These are phyloP conservation scores for Dactylella cylindrospora DNA, from an alignment of 2,329 filamentous ascomycete genomes.

Conservation along the genomic window DNA sequence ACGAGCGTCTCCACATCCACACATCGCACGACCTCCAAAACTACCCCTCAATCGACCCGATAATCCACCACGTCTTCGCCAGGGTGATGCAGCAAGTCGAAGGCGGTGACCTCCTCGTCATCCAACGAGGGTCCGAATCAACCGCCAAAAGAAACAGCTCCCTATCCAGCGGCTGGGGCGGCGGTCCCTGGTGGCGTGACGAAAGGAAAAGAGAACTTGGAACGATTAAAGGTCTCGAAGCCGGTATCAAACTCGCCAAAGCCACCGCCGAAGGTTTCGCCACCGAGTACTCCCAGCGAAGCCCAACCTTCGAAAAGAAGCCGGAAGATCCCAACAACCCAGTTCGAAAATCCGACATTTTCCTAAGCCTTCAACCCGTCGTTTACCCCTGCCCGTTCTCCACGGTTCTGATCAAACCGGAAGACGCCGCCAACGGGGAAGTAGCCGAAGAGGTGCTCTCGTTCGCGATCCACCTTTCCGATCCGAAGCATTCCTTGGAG, in stretches of 20 bases:
- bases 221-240: constrained; percentile 74
- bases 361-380: constrained; percentile 91
- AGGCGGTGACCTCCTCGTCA: constrained; percentile 88
- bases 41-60: constrained; percentile 89
- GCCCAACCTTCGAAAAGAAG: constrained; percentile 59
- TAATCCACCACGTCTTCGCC: constrained; percentile 88
- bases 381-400: constrained; percentile 63
- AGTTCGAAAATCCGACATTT: constrained; percentile 88
- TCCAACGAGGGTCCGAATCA: constrained; percentile 88
- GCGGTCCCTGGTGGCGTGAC: constrained; percentile 91
- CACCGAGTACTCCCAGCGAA: constrained; percentile 69
- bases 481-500: constrained; percentile 87
- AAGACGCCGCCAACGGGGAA: constrained; percentile 58
- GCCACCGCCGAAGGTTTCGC: constrained; percentile 88
- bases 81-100: constrained; percentile 99
- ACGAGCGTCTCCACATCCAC: constrained; percentile 95
- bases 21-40: constrained; percentile 93
- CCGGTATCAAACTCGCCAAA: constrained; percentile 87
- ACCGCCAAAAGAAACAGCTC: constrained; percentile 64
- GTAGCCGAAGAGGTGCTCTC: constrained; percentile 65
- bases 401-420: constrained; percentile 60
- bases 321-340: constrained; percentile 64
- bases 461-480: constrained; percentile 78
- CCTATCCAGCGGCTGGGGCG: constrained; percentile 70
- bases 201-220: constrained; percentile 72